Base-by-base conservation (phyloP, 2,329 filamentous ascomycete species). In the Cryphonectria nitschkei region DNA sequence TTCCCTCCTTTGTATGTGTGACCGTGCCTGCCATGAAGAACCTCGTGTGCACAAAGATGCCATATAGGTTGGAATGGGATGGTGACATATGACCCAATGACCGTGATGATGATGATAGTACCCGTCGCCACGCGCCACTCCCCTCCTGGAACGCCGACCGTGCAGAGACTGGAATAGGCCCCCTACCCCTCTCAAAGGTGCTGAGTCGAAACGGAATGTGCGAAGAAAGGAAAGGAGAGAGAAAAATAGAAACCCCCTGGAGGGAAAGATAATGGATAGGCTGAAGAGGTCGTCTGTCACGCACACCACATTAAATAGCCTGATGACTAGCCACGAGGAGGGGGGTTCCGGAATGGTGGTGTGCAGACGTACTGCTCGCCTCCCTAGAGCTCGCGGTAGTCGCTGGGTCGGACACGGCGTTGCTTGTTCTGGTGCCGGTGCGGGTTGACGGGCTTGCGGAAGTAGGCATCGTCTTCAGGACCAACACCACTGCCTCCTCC, bases 381-480 rank as follows among this genome's bases (percentile, higher is more conserved):
- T 60, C 61, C 69, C 83, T 78, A 95, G 65, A 97, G 85, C 83
- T 97, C 93, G 74, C 93, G 88, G 80, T 96, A 98, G 82, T 99
- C 96, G 79, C 93, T 96, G 14, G 95, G 95, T 69, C 96, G 88
- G 68, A 93, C 89, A 76, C 93, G 87, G 74, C 92, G 89, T 76
- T 94, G 91, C 76, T 92, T 89, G 77, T 94, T 93, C 80, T 95
- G 92, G 78, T 96, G 93, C 66, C 96, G 89, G 78, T 97, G 93
- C 2, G 95, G 95, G 79, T 99, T 99, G 73, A 98, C 93, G 0
- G 96, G 96, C 80, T 97, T 95, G 70, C 96, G 89, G 80, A 98
- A 97, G 82, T 99, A 99, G 8, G 96, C 93, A 72, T 94, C 93
- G 70, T 97, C 94, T 69, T 97, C 93, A 74, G 39, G 22, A 37